phyloP scores from a whole-genome alignment of 805 yeast species.

The Vanderwaltozyma polyspora region DNA sequence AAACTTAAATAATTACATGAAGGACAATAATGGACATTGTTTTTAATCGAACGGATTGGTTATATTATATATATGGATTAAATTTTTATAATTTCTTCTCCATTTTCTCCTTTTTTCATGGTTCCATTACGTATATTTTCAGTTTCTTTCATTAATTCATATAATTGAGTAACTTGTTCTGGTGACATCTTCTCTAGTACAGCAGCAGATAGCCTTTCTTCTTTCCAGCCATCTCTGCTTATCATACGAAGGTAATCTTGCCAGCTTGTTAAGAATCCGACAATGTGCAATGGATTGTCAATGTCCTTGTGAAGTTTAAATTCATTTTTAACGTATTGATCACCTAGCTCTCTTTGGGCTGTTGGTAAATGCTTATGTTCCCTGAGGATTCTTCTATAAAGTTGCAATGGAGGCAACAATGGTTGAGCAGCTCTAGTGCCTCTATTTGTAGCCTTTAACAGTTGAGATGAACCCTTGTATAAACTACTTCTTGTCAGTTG shows the following conservation, averaged over 20 bases:
- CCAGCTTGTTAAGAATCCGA: constrained; percentile 91
- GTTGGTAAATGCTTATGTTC: constrained; percentile 64
- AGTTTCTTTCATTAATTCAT: constrained; percentile 71
- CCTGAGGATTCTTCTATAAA: constrained; percentile 71
- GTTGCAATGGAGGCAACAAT: constrained; percentile 67
- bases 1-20: no score
- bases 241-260: constrained; percentile 65
- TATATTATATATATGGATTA: no score
- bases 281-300: constrained; percentile 86
- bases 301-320: constrained; percentile 71
- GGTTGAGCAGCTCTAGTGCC: constrained; percentile 22
- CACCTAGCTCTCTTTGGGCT: constrained; percentile 71
- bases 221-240: constrained; percentile 53
- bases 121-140: constrained; percentile 5
- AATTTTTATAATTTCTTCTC: not conserved
- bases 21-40: no score
- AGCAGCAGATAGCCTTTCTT: constrained; percentile 46
- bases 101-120: not conserved
- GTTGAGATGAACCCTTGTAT: constrained; percentile 3
- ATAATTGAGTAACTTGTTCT: constrained; percentile 77
- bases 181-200: constrained; percentile 77
- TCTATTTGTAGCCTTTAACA: constrained; percentile 7
- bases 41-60: no score
- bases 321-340: constrained; percentile 79
- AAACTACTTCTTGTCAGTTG: not conserved